A percentile compares a stretch with the other conserved stretches of the same genome.
phyloP scores from a whole-genome alignment of 108 stramenopile species.

The Bacterosira constricta region DNA sequence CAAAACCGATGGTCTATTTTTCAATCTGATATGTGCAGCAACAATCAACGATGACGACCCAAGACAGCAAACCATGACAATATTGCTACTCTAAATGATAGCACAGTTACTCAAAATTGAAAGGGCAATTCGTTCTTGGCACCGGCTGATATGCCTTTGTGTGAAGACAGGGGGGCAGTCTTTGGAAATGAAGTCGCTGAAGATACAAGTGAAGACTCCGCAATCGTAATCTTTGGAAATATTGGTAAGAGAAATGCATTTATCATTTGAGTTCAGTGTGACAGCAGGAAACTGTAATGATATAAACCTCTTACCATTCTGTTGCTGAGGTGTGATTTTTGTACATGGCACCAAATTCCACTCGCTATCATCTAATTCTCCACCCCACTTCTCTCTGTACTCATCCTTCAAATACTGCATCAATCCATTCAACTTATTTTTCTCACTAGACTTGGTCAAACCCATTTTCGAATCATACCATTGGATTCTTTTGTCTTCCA shows the following conservation, averaged over 20 bases:
- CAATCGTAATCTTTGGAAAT: constrained; percentile 71
- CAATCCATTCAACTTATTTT: constrained; percentile 58
- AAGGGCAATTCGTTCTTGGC: no score
- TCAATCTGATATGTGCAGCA: no score
- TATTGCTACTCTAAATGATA: no score
- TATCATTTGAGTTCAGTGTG: no score
- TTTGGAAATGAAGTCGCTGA: constrained; percentile 75
- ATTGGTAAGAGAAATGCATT: no score
- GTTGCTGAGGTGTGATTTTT: constrained; percentile 69
- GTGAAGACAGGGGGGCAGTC: constrained; percentile 71
- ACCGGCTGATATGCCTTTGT: constrained; percentile 81
- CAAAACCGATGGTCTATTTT: no score
- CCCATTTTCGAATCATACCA: constrained; percentile 82
- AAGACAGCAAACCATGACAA: no score
- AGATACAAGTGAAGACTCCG: constrained; percentile 92
- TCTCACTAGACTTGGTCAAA: constrained; percentile 57
- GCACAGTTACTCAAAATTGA: no score
- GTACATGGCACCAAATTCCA: constrained; percentile 69
- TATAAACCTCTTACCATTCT: constrained; percentile 81
- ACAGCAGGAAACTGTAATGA: no score
- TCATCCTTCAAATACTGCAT: constrained; percentile 86
- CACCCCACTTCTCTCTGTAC: constrained; percentile 53
- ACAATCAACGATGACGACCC: no score
- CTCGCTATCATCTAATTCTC: constrained; percentile 61
- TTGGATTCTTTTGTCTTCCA: constrained; percentile 83